Percentiles rank a stretch among this genome's conserved stretches.
Evolutionary conservation across 2,329 filamentous ascomycete genomes (phyloP).

Genomic region (Colletotrichum sp.): DNA sequence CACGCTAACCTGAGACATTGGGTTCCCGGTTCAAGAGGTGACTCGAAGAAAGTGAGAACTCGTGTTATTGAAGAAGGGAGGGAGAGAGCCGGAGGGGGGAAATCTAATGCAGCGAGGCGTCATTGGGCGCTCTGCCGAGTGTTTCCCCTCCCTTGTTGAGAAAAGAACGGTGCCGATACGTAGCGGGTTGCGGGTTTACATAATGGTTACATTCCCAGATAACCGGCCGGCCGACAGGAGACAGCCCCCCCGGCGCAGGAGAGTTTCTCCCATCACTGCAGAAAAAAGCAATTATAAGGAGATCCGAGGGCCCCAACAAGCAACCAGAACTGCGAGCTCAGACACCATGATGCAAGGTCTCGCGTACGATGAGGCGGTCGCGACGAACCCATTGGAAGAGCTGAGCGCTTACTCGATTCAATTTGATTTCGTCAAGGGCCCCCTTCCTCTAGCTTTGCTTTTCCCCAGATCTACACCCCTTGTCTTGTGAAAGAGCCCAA

Average conservation of each 20-base stretch:
- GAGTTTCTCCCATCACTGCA: neutral
- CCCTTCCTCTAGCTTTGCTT: neutral
- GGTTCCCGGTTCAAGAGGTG: neutral
- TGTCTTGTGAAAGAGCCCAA: neutral
- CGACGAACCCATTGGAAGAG: neutral
- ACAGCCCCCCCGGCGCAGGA: neutral
- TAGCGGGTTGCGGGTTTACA: neutral
- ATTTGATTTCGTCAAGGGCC: neutral
- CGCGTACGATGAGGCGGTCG: neutral
- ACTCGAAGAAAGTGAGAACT: neutral
- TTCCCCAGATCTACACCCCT: constrained; percentile 7
- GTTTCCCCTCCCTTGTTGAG: constrained; percentile 15
- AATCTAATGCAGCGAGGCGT: neutral
- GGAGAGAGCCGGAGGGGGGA: neutral
- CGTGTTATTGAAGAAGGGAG: constrained; percentile 21
- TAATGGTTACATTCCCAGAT: constrained; percentile 3
- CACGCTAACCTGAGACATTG: constrained; percentile 8
- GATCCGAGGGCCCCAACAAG: constrained; percentile 19
- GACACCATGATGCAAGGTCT: constrained; percentile 12
- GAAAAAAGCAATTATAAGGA: constrained; percentile 14
- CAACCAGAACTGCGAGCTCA: constrained; percentile 1
- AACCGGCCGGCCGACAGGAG: neutral
- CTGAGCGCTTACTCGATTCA: neutral
- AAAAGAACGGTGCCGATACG: constrained; percentile 14
- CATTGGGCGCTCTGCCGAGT: neutral